A percentile compares a stretch with the other conserved stretches of the same genome.
Evolutionary conservation across 83 land plant genomes (phyloP).

Genomic region (Isoetes engelmannii): DNA sequence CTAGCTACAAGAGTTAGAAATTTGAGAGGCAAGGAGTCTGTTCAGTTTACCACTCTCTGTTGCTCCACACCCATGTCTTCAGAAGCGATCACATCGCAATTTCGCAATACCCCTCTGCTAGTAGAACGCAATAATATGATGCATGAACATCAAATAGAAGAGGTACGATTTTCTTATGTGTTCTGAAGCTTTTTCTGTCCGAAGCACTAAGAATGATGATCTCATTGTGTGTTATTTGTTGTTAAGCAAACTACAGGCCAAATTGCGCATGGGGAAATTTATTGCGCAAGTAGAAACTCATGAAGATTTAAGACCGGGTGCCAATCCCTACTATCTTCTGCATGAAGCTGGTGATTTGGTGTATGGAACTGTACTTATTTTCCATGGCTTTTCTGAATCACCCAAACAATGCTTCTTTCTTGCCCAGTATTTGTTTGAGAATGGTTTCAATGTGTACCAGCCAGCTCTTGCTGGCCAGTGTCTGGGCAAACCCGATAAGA

Average conservation of each 20-base stretch:
- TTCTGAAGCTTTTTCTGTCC: no score
- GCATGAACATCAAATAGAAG: no score
- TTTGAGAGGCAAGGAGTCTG: no score
- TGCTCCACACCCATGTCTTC: no score
- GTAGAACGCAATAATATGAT: no score
- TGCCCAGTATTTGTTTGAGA: slow-evolving; percentile 27
- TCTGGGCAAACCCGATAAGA: slow-evolving; percentile 18
- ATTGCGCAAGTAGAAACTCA: background rate
- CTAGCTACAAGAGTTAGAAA: no score
- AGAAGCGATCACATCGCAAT: no score
- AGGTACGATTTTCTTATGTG: no score
- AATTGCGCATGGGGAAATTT: slow-evolving; percentile 18
- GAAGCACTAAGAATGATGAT: no score
- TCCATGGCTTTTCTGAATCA: slow-evolving; percentile 21
- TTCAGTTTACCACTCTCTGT: no score
- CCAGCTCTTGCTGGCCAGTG: slow-evolving; percentile 20
- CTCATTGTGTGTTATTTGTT: no score
- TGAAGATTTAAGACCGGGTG: slow-evolving; percentile 20
- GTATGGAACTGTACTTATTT: slow-evolving; percentile 27
- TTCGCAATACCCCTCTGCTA: no score
- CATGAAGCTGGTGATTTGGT: slow-evolving; percentile 25
- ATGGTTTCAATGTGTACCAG: slow-evolving; percentile 33
- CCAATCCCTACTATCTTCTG: slow-evolving; percentile 25
- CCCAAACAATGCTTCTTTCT: slow-evolving; percentile 17
- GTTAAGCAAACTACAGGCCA: slow-evolving; percentile 13